Evolutionary conservation across 331 rosid species (phyloP).

Genomic region (Malus hybrid): DNA sequence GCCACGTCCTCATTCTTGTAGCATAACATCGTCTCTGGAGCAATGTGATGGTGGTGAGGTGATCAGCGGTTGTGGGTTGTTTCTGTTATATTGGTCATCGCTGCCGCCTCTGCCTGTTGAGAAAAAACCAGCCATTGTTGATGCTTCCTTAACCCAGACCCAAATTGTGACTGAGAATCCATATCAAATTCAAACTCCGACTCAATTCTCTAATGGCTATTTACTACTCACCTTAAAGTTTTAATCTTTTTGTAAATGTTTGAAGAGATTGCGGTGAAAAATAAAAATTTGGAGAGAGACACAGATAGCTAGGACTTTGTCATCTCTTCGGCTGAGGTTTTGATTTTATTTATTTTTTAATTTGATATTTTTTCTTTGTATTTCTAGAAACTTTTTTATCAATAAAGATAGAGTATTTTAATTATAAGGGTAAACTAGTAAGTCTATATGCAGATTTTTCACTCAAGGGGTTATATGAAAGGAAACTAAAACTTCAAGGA

Average conservation of each 20-base stretch:
- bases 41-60: conserved; percentile 12
- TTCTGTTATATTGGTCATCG: conserved; percentile 9
- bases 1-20: conserved; percentile 48
- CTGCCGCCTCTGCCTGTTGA: conserved; percentile 40
- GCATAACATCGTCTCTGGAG: conserved; percentile 48
- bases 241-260: neutral
- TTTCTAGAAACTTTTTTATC: no score
- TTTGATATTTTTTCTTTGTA: no score
- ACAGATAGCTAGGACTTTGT: neutral
- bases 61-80: conserved; percentile 4
- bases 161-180: conserved; percentile 56
- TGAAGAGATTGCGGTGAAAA: neutral
- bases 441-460: no score
- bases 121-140: conserved; percentile 83
- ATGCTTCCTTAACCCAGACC: neutral
- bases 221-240: neutral
- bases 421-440: no score
- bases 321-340: no score
- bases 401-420: no score
- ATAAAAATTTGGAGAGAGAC: neutral
- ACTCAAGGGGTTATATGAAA: no score
- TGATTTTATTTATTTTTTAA: no score
- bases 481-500: no score
- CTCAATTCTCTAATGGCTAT: neutral
- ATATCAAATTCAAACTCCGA: conserved; percentile 44